Base-by-base conservation (phyloP, 2,329 filamentous ascomycete genomes). In the Epichloe uncinata region DNA sequence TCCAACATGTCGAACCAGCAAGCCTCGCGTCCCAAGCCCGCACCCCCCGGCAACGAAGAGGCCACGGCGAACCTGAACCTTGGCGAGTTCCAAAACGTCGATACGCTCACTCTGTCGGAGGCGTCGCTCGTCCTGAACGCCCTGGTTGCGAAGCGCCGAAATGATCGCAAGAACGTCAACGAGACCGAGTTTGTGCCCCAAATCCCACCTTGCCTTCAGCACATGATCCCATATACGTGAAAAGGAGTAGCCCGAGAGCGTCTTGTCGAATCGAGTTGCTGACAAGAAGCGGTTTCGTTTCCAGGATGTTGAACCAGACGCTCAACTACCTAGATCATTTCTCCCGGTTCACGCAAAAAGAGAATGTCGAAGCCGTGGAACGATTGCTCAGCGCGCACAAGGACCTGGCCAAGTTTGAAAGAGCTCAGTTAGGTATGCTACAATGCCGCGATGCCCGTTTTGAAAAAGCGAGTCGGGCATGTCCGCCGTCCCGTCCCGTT, bases 321-420 rank as follows among this genome's bases (percentile, higher is more conserved):
- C 78, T 89, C 56, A 87, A 90, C 63, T 97, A 98, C 69, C 81
- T 97, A 49, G 89, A 95, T 60, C 82, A 89, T 55, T 98, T 98
- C 69, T 85, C 90, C 16, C 86, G 93, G 36, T 97, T 97, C 77
- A 95, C 95, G 71, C 83, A 90, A 61, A 89, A 91, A 66, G 87
- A 95, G 66, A 93, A 93, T 57, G 86, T 95, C 62, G 87, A 95
- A 70, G 87, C 88, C n/a, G 88, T 97, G 34, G 89, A 95, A 69
- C 81, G 87, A 52, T 73, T 96, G 59, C 77, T 96, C 55, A 85
- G 85, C 57, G 79, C 84, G 52, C 85, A 88, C 63, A 80, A 81
- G 55, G 81, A 88, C 64, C 73, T 98, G 58, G 86, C 87, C 61
- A 86, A 89, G 66, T 97, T 97, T 65, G 93, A 98, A 76, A 81